Evolutionary conservation across 1,284 basidiomycete species (phyloP), one percentile per base, ranked within the genome.

Genomic region (Boletellus dicymbophilus): DNA sequence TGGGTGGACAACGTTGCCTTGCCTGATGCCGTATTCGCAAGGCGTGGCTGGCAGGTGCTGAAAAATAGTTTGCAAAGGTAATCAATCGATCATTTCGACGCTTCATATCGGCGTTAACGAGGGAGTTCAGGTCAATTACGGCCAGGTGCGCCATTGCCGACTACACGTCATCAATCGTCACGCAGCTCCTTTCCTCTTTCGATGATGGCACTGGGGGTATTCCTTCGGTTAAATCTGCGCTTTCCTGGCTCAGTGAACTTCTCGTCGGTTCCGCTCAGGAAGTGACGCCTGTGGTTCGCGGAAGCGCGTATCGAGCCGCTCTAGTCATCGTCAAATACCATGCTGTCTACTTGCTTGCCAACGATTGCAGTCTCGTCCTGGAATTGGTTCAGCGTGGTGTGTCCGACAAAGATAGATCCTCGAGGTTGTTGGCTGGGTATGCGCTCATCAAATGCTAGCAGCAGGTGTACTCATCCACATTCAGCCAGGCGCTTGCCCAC

Each of bases 371-470:
- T 6, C 27, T 51, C 22, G 56, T 72, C 1, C 46, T 68, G 5
- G 68, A 75, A 16, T 57, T 80, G 7, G 63, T 82, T 3, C 68
- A 74, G 48, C 68, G 66, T 25, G 81, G 81, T 6, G 59, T 89
- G 54, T 69, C 63, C 16, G 77, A 87, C 56, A 63, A 61, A 34
- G 77, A 86, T 53, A 75, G 88, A 48, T 74, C 73, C 37, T 79
- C 84, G 15, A 77, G 89, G 28, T 64, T 91, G 18, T 73, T 74
- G 54, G 84, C 88, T 45, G 88, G 88, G 89, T 90, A 61, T 54
- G 78, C 68, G 45, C 4, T 43, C 18, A 8, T 52, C 44, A 42
- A 20, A 45, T 13, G 6, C 3, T n/a, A 21, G 16, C n/a, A 33
- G 34, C 42, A 20, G 39, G 21, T 33, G 25, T 53, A 20, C 51